These are phyloP conservation scores for Quercus bicolor DNA, from an alignment of 306 rosid species.

Conservation along the genomic window DNA sequence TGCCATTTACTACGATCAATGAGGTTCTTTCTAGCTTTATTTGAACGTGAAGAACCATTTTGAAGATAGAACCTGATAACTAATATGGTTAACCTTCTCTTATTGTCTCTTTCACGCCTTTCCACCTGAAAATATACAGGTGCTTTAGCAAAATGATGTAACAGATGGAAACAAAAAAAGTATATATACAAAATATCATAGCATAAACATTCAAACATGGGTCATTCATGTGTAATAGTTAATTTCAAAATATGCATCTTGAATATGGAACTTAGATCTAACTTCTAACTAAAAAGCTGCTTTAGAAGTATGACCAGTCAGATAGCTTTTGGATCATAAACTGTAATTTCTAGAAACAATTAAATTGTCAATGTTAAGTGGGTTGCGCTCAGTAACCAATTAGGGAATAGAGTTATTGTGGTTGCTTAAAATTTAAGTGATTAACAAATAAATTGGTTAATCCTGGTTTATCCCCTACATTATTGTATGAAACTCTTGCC, in stretches of 20 bases:
- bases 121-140: conserved; percentile 72
- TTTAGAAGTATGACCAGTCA: background rate
- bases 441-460: background rate
- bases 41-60: conserved; percentile 77
- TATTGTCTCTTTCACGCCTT: conserved; percentile 86
- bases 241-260: background rate
- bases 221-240: background rate
- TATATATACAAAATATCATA: background rate
- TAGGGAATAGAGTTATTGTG: background rate
- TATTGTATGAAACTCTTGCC: background rate
- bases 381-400: background rate
- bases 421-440: background rate
- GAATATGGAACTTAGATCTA: background rate
- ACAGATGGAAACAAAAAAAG: background rate
- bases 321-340: background rate
- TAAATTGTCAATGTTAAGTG: background rate
- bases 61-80: conserved; percentile 76
- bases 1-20: conserved; percentile 94
- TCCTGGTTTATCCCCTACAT: background rate
- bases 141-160: conserved; percentile 28
- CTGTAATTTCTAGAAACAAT: background rate
- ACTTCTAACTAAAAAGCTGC: background rate
- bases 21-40: conserved; percentile 86
- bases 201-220: background rate
- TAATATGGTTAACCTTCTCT: conserved; percentile 57